phyloP scores from a whole-genome alignment of 768 basidiomycete species.

The Mycena vulgaris region DNA sequence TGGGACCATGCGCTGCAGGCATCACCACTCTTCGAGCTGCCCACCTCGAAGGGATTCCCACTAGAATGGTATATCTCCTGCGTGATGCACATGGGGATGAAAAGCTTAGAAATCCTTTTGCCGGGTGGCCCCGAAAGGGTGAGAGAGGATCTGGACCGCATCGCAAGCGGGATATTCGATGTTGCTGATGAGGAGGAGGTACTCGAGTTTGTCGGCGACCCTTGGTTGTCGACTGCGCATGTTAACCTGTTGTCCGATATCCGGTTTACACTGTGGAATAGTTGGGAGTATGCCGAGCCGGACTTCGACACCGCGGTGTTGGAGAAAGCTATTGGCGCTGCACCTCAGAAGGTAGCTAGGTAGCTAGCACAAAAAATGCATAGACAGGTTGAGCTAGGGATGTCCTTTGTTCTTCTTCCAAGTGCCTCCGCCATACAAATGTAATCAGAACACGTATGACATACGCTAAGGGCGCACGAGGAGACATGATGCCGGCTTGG shows the following conservation, averaged over 20 bases:
- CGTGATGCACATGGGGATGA: conserved; percentile 31
- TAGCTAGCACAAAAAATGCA: no score
- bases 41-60: no score
- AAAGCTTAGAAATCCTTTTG: conserved; percentile 21
- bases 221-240: conserved; percentile 19
- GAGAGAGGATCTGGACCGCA: conserved; percentile 17
- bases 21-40: not conserved
- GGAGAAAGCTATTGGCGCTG: conserved; percentile 26
- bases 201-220: conserved; percentile 16
- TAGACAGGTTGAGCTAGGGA: no score
- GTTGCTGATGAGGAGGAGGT: not conserved
- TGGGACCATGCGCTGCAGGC: conserved; percentile 15
- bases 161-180: conserved; percentile 3
- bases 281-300: conserved; percentile 9
- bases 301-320: not conserved
- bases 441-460: no score
- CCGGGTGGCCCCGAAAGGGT: conserved; percentile 21
- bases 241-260: not conserved
- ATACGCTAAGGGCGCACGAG: no score
- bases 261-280: conserved; percentile 14
- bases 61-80: not conserved
- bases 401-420: no score
- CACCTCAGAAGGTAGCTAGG: not conserved
- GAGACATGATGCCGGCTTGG: no score
- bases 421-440: no score